Evolutionary conservation across 2,329 filamentous ascomycete genomes (phyloP), one percentile per base, ranked within the genome.

Genomic region (Beauveria australis): DNA sequence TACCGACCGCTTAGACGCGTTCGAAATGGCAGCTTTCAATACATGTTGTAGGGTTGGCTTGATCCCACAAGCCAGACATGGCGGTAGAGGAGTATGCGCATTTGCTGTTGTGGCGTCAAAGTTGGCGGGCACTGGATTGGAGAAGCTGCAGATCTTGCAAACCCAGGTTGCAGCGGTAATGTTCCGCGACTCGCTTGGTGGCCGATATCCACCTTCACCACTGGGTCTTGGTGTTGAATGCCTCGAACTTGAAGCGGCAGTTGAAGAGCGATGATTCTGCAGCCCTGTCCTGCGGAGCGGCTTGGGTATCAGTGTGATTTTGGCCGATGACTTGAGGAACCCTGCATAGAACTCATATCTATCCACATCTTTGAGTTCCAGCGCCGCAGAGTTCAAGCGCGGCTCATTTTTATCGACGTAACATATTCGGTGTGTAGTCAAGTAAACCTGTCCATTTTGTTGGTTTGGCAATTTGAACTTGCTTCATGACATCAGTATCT

Each of bases 381-480:
- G 81, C 18, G 90, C 89, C 37, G 92, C 83, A 0, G 92, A 96
- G 72, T 90, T 86, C 70, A 89, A 89, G 64, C 93, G 84, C 18
- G 94, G 92, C 64, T 97, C 89, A 37, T 85, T 82, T 69, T 92
- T 89, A 71, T 97, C 92, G 65, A 99, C 90, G 72, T 97, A 99
- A 78, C 93, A 99, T 63, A 91, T 86, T 58, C 94, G 89, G 75
- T 97, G 93, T 9, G 94, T 96, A 19, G 94, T 99, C 74, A 99
- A 75, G 73, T 99, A 99, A 60, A 94, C 91, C 77, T 97, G 92
- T 56, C 94, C 94, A 77, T 96, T 91, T 73, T 99, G 94, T 66
- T 95, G 91, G 70, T 92, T 87, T 41, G 91, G 89, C 59, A 99
- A 88, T 78, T 99, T 99, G 79, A 88, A 94, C 78, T 97, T 97